phyloP scores from a whole-genome alignment of 106 monocot genomes.

The Allium cepa region DNA sequence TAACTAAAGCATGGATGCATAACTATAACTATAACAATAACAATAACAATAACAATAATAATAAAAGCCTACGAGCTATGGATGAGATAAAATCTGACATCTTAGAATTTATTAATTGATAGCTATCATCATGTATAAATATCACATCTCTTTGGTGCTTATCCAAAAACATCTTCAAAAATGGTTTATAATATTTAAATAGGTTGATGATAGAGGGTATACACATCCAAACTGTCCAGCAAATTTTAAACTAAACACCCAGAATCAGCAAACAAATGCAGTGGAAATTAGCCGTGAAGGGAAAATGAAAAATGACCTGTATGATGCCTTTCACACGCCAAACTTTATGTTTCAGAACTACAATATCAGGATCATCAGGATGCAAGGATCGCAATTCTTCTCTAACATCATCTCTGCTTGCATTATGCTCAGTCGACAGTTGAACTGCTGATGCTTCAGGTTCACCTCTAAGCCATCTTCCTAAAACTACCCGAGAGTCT shows the following conservation, averaged over 20 bases:
- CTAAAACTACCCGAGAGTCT: conserved; percentile 67
- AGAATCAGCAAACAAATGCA: too few species aligned
- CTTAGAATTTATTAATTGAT: too few species aligned
- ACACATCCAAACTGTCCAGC: too few species aligned
- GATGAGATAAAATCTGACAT: too few species aligned
- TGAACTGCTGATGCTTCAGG: conserved; percentile 18
- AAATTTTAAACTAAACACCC: too few species aligned
- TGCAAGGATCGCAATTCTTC: conserved; percentile 30
- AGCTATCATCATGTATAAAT: too few species aligned
- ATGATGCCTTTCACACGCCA: conserved; percentile 86
- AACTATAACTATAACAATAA: not conserved
- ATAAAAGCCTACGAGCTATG: not conserved
- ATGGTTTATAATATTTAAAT: too few species aligned
- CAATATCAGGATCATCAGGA: conserved; percentile 65
- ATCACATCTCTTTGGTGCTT: too few species aligned
- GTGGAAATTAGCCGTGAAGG: not conserved
- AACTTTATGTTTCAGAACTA: conserved; percentile 49
- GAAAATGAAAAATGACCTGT: conserved; percentile 42
- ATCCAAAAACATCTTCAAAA: too few species aligned
- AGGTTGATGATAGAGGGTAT: too few species aligned
- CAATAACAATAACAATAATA: not conserved
- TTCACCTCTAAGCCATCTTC: conserved; percentile 12
- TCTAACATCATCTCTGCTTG: conserved; percentile 15
- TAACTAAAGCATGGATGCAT: not conserved
- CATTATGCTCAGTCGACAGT: conserved; percentile 22